Conservation (phyloP, 2,329 filamentous ascomycete species). For the Colletotrichum incanum region DNA sequence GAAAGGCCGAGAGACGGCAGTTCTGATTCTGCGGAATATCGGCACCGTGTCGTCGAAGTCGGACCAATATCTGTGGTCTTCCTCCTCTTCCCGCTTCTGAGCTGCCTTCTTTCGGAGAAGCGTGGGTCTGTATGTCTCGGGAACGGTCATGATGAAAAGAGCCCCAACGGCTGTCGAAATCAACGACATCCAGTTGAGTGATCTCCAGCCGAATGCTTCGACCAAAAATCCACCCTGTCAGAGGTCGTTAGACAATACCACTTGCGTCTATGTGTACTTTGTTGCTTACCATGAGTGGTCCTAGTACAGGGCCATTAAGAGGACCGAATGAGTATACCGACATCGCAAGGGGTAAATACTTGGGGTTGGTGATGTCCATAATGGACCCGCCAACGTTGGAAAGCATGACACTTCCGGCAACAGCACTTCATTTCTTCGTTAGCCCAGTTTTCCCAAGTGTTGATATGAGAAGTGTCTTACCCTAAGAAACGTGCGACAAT, state of each 20-base stretch:
- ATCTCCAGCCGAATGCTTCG: slow-evolving; percentile 73
- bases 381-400: slow-evolving; percentile 75
- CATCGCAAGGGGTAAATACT: slow-evolving; percentile 75
- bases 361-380: slow-evolving; percentile 72
- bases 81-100: slow-evolving; percentile 63
- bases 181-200: slow-evolving; percentile 73
- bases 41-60: slow-evolving; percentile 72
- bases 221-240: slow-evolving; percentile 68
- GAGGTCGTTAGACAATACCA: background rate
- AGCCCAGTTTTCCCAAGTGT: background rate
- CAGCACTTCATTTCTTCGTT: slow-evolving; percentile 60
- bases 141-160: slow-evolving; percentile 63
- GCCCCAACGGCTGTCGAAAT: slow-evolving; percentile 69
- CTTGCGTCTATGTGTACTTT: accelerated
- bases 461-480: background rate
- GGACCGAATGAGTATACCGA: slow-evolving; percentile 75
- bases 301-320: slow-evolving; percentile 68
- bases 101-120: slow-evolving; percentile 66
- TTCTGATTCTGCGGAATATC: slow-evolving; percentile 68
- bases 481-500: slow-evolving; percentile 67
- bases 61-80: slow-evolving; percentile 67
- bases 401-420: slow-evolving; percentile 75
- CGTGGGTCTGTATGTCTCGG: slow-evolving; percentile 71
- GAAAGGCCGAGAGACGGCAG: slow-evolving; percentile 73
- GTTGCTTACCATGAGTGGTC: slow-evolving; percentile 47